Percentiles rank a stretch among this genome's conserved stretches.
These are phyloP conservation scores for Vaccinium macrocarpon DNA, from an alignment of 148 eudicot genomes.

Conservation along the genomic window DNA sequence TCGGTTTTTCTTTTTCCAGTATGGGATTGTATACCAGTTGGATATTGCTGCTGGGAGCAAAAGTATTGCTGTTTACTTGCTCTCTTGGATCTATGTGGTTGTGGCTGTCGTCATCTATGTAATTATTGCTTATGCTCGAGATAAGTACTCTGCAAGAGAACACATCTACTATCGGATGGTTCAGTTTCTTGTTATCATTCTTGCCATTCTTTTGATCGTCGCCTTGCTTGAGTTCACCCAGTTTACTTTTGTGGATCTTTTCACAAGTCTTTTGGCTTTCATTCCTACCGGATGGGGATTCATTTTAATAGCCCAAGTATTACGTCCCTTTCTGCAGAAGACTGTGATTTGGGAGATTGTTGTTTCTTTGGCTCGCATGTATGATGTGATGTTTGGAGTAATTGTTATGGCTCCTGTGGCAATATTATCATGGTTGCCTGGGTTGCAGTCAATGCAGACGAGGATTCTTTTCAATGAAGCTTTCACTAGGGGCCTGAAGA, in stretches of 20 bases:
- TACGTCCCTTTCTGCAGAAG: constrained; percentile 53
- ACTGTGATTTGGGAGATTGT: constrained; percentile 63
- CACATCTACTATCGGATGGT: constrained; percentile 88
- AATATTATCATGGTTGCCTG: constrained; percentile 83
- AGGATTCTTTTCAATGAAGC: constrained; percentile 93
- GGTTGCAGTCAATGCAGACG: constrained; percentile 96
- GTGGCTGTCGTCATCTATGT: constrained; percentile 53
- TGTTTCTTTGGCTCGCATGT: constrained; percentile 71
- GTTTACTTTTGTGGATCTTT: constrained; percentile 56
- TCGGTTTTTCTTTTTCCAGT: constrained; percentile 95
- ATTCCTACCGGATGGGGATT: constrained; percentile 94
- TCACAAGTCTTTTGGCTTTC: constrained; percentile 78
- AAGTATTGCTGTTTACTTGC: constrained; percentile 69
- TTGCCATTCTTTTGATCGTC: constrained; percentile 50
- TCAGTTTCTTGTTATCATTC: constrained; percentile 67
- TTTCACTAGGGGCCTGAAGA: constrained; percentile 81
- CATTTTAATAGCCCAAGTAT: constrained; percentile 71
- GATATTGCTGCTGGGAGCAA: constrained; percentile 68
- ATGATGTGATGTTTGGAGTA: constrained; percentile 80
- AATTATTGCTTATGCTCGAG: constrained; percentile 55
- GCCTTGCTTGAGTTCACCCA: constrained; percentile 61
- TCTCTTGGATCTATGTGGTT: constrained; percentile 82
- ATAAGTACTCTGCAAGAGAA: constrained; percentile 69
- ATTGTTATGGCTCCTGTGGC: constrained; percentile 85
- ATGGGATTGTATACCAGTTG: constrained; percentile 80